Conservation (phyloP, 345 rosid genomes). For the Nasturtium officinale region DNA sequence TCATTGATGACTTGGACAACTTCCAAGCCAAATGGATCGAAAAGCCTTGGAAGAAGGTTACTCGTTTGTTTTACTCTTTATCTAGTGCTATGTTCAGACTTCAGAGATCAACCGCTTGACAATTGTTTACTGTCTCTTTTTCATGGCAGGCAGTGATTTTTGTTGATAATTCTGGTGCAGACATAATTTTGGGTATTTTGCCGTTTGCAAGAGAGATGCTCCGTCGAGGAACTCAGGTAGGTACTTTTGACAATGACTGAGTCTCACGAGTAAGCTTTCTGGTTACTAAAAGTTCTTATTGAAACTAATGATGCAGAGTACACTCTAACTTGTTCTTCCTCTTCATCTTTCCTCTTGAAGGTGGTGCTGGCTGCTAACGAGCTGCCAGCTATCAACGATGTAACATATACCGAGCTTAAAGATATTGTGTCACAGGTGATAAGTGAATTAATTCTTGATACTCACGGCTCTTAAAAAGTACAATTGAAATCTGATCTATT, state of each 20-base stretch:
- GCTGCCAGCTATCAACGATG: constrained; percentile 89
- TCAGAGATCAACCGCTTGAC: neutral
- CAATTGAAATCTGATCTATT: constrained; percentile 33
- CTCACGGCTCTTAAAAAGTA: neutral
- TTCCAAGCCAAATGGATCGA: constrained; percentile 78
- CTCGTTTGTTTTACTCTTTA: constrained; percentile 8
- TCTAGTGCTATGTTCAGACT: constrained; percentile 16
- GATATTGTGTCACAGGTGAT: constrained; percentile 82
- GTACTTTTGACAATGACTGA: constrained; percentile 38
- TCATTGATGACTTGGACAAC: constrained; percentile 82
- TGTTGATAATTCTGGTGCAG: constrained; percentile 99
- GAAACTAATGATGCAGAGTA: constrained; percentile 7
- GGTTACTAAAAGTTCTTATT: neutral
- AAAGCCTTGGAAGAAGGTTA: constrained; percentile 92
- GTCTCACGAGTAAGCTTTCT: constrained; percentile 21
- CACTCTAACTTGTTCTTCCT: constrained; percentile 5
- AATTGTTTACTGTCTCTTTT: neutral
- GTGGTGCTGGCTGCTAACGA: constrained; percentile 96
- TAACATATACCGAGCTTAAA: constrained; percentile 77
- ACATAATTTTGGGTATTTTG: constrained; percentile 86
- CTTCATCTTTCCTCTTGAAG: constrained; percentile 45
- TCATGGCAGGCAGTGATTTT: constrained; percentile 79
- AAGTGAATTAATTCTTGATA: constrained; percentile 10
- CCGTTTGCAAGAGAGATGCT: constrained; percentile 95
- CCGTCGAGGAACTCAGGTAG: constrained; percentile 70